Evolutionary conservation across 441 rosid genomes (phyloP).

Genomic region (Heliophila coronopifolia): DNA sequence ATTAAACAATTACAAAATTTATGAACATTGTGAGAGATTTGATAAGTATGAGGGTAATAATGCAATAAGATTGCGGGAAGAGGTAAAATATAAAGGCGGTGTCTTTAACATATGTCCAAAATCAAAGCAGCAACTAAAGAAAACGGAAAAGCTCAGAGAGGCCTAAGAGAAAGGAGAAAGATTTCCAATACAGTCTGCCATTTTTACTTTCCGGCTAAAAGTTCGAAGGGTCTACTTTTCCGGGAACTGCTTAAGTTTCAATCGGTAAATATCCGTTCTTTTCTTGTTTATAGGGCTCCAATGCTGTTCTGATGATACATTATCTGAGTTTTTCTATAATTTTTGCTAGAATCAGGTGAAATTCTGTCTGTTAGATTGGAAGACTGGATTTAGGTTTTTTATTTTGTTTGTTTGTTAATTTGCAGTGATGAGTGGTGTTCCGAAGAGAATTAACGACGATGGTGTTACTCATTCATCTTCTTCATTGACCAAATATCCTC

Average conservation of each 20-base stretch:
- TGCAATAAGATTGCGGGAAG: conserved; percentile 9
- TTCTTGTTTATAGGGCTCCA: conserved; percentile 8
- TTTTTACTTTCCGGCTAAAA: not conserved
- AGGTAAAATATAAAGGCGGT: not conserved
- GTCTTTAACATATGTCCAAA: not conserved
- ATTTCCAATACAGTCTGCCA: conserved; percentile 2
- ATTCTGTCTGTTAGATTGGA: conserved; percentile 2
- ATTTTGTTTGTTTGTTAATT: not conserved
- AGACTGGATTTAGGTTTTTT: not conserved
- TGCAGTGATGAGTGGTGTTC: conserved; percentile 68
- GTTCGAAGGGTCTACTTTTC: conserved; percentile 7
- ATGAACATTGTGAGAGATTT: not conserved
- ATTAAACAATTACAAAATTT: not conserved
- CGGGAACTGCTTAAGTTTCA: conserved; percentile 16
- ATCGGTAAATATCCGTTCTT: not conserved
- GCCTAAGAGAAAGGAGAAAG: conserved; percentile 4
- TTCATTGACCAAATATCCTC: conserved; percentile 58
- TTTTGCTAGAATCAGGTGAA: not conserved
- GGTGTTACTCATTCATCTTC: conserved; percentile 58
- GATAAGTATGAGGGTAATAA: conserved; percentile 9
- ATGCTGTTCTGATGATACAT: conserved; percentile 2
- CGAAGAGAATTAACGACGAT: conserved; percentile 86
- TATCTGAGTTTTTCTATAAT: not conserved
- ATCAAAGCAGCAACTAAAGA: not conserved
- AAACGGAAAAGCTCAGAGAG: not conserved